These are phyloP conservation scores for Themeda triandra DNA, from an alignment of 176 grass and related monocot species.

Conservation along the genomic window DNA sequence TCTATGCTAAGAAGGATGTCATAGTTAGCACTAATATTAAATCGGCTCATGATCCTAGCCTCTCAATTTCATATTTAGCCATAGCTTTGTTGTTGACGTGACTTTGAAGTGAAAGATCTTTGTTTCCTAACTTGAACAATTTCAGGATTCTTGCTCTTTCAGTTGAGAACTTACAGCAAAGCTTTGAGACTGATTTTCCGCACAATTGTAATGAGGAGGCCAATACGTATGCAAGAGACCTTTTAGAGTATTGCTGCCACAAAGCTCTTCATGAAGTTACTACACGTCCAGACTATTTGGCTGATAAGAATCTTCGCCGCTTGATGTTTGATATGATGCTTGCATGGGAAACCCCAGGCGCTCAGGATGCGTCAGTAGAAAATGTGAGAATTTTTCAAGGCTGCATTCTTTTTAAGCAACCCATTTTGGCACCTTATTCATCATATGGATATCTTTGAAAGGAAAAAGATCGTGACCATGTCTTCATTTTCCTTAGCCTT, in stretches of 20 bases:
- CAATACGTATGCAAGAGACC: slow-evolving; percentile 52
- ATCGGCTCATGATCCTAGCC: neutral
- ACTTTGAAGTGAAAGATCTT: slow-evolving; percentile 16
- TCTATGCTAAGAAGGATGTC: neutral
- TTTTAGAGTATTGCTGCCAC: slow-evolving; percentile 77
- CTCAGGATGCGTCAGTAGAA: slow-evolving; percentile 34
- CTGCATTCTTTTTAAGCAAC: slow-evolving; percentile 13
- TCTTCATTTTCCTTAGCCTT: slow-evolving; percentile 16
- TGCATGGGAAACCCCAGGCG: slow-evolving; percentile 67
- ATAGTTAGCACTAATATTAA: slow-evolving; percentile 8
- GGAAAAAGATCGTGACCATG: neutral
- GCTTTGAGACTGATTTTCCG: slow-evolving; percentile 58
- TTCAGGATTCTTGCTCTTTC: slow-evolving; percentile 80
- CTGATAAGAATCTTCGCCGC: slow-evolving; percentile 64
- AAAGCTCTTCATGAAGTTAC: slow-evolving; percentile 76
- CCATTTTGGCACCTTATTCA: neutral
- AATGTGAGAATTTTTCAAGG: slow-evolving; percentile 58
- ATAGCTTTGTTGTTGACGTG: neutral
- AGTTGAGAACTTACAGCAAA: slow-evolving; percentile 50
- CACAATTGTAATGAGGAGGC: slow-evolving; percentile 26
- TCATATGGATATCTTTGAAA: neutral
- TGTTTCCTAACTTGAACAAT: slow-evolving; percentile 21
- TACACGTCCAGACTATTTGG: slow-evolving; percentile 59
- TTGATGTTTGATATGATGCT: slow-evolving; percentile 96
- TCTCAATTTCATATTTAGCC: neutral